Evolutionary conservation across 2,329 filamentous ascomycete genomes (phyloP).

Genomic region (Cadophora gregata): DNA sequence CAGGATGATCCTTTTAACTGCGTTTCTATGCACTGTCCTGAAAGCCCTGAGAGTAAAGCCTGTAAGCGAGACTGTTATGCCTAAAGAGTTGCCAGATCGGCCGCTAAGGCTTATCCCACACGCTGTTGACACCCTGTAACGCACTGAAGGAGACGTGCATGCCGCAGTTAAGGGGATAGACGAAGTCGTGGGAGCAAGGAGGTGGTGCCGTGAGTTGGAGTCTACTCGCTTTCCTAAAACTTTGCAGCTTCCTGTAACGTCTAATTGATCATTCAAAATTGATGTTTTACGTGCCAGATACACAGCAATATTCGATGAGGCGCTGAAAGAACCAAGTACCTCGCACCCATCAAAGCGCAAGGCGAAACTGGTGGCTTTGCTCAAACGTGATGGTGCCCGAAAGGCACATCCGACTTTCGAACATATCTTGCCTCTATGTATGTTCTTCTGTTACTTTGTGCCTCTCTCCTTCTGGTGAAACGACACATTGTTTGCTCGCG

Average conservation of each 20-base stretch:
- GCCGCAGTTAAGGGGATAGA: too few species aligned
- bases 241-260: neutral
- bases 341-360: neutral
- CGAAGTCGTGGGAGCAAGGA: neutral
- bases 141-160: too few species aligned
- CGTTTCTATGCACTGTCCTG: too few species aligned
- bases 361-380: neutral
- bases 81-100: too few species aligned
- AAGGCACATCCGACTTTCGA: neutral
- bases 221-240: neutral
- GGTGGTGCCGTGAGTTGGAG: neutral
- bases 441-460: neutral
- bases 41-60: too few species aligned
- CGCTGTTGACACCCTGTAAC: too few species aligned
- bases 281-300: neutral
- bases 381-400: neutral
- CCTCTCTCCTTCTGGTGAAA: neutral
- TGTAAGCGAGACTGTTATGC: too few species aligned
- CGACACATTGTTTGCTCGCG: neutral
- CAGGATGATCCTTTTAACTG: too few species aligned
- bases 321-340: neutral
- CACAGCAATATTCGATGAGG: neutral
- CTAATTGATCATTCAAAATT: neutral
- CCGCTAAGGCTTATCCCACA: too few species aligned
- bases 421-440: neutral